Evolutionary conservation across 202 grass and related monocot species (phyloP), one percentile per base, ranked within the genome.

Genomic region (Setaria italica): DNA sequence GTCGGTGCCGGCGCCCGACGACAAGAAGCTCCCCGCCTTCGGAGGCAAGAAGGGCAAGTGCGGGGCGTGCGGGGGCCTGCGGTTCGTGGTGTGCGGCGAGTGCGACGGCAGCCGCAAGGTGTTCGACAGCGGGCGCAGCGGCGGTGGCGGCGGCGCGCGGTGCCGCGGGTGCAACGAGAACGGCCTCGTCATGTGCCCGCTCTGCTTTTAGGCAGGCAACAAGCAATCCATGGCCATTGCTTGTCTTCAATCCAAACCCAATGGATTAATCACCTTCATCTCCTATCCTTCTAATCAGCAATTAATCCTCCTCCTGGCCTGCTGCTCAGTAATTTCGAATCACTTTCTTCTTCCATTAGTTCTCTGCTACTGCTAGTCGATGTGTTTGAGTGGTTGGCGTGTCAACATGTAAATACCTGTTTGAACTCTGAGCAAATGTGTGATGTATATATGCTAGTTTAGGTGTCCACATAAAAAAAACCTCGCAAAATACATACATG

Each of bases 131-230:
- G 73, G 87, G 19, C 86, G 25, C 25, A 2, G 1, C 34, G 34
- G 87, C 76, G 91, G 91, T 62, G 85, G 84, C 76, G 91, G 91
- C 67, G 85, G 84, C 83, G 77, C 87, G 25, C 86, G 85, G 41
- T 97, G 95, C 80, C 19, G 46, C 6, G 29, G 60, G 32, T 97
- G 95, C 88, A 97, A 97, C 80, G 95, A 97, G 90, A 97, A 95
- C 76, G 95, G 95, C 20, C 95, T 97, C 78, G 79, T 85, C 60
- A 84, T 78, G 76, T 97, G 95, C 72, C 73, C 58, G 21, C 79
- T 91, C 49, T 97, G 95, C 82, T 25, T 83, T 88, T 82, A 86
- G 67, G 34, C 41, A 86, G 67, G 29, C 42, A 55, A 30, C 68
- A 68, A 80, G 49, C 11, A 29, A 77, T 71, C 72, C 46, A 35